A percentile compares a stretch with the other conserved stretches of the same genome.
Conservation (phyloP, 345 rosid genomes). For the Odontarrhena argentea region DNA sequence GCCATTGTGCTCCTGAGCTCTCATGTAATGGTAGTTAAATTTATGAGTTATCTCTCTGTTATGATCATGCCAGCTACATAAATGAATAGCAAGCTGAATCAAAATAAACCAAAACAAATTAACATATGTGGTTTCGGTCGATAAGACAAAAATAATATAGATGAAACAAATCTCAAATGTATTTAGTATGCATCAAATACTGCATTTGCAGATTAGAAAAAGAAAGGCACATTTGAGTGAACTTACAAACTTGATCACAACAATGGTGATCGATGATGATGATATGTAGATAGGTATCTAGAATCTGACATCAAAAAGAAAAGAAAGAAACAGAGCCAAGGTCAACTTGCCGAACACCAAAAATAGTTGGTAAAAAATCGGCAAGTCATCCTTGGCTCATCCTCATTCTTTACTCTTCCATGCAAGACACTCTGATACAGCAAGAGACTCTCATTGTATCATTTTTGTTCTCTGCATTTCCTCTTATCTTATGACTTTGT, state of each 20-base stretch:
- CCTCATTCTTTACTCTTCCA: constrained; percentile 39
- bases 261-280: background rate
- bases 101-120: too few species aligned
- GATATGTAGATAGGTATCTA: background rate
- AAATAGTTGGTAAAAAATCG: constrained; percentile 16
- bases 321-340: constrained; percentile 43
- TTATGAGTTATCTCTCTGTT: background rate
- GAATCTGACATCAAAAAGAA: constrained; percentile 41
- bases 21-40: constrained; percentile 9
- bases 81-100: too few species aligned
- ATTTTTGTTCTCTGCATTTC: background rate
- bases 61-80: too few species aligned
- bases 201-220: background rate
- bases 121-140: too few species aligned
- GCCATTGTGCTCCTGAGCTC: background rate
- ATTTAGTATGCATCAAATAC: background rate
- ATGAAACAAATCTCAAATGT: background rate
- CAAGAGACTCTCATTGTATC: background rate
- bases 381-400: constrained; percentile 48
- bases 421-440: constrained; percentile 33
- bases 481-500: constrained; percentile 2
- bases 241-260: background rate
- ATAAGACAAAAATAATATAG: too few species aligned
- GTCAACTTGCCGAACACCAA: constrained; percentile 39
- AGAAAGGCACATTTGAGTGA: background rate